Evolutionary conservation across 345 rosid genomes (phyloP).

Genomic region (Salix koriyanagi): DNA sequence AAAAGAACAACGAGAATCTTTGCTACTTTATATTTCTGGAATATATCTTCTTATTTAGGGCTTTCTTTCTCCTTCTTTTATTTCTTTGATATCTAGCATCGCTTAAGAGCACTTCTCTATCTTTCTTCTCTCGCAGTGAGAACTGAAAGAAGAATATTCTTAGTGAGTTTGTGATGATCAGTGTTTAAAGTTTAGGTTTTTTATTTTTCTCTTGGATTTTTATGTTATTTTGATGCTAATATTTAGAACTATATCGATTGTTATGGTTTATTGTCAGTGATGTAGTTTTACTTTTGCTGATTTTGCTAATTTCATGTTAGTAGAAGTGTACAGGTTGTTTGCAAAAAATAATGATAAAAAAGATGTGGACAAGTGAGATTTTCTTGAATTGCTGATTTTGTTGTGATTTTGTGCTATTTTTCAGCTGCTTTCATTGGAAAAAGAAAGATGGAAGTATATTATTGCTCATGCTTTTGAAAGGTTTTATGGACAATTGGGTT

Average conservation of each 20-base stretch:
- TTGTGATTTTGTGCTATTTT: not conserved
- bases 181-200: not conserved
- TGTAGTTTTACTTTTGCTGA: not conserved
- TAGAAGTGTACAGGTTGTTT: not conserved
- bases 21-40: not conserved
- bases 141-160: not conserved
- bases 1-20: not conserved
- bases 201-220: not conserved
- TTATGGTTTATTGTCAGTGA: not conserved
- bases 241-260: not conserved
- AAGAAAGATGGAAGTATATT: not conserved
- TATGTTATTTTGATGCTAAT: not conserved
- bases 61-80: constrained; percentile 12
- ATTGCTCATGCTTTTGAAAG: not conserved
- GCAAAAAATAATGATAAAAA: not conserved
- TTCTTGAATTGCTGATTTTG: not conserved
- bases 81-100: constrained; percentile 9
- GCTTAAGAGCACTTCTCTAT: not conserved
- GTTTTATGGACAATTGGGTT: constrained; percentile 3
- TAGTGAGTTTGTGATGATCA: constrained; percentile 5
- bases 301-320: not conserved
- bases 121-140: not conserved
- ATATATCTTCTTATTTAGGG: not conserved
- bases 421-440: not conserved
- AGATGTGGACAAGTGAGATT: not conserved